Percentiles rank a stretch among this genome's conserved stretches.
Evolutionary conservation across 257 asterid species (phyloP).

Genomic region (Solanum sejunctum): DNA sequence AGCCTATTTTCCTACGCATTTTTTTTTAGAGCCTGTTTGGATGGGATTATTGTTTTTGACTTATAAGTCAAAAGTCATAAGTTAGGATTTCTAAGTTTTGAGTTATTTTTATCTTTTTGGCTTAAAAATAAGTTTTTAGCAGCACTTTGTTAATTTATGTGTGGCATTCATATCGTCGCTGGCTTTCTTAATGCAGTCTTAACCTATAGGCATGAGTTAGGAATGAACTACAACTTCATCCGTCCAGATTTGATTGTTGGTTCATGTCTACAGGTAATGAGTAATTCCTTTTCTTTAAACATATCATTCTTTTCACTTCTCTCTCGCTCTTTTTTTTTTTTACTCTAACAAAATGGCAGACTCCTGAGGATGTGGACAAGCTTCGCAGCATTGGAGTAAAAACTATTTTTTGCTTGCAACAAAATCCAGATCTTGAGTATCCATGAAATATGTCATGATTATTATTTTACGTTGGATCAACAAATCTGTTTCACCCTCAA

Average conservation of each 20-base stretch:
- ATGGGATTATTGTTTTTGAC: too few species aligned
- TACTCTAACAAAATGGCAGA: constrained; percentile 30
- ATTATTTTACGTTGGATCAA: not conserved
- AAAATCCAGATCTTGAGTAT: constrained; percentile 95
- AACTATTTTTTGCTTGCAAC: constrained; percentile 84
- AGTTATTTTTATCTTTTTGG: too few species aligned
- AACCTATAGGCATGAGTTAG: constrained; percentile 89
- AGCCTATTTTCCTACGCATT: not conserved
- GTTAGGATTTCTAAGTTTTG: too few species aligned
- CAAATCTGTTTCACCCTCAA: not conserved
- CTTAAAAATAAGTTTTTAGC: too few species aligned
- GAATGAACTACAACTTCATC: constrained; percentile 90
- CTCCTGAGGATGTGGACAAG: constrained; percentile 91
- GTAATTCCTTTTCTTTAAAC: not conserved
- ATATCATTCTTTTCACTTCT: not conserved
- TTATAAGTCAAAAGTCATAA: too few species aligned
- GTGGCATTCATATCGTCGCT: not conserved
- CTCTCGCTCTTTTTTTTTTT: not conserved
- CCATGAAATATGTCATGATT: constrained; percentile 18
- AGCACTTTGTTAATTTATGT: not conserved
- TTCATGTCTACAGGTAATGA: constrained; percentile 80
- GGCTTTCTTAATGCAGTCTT: constrained; percentile 33
- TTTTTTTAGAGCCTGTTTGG: not conserved
- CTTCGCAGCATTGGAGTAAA: constrained; percentile 84
- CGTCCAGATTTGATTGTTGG: constrained; percentile 94